Conservation (phyloP, 2,329 filamentous ascomycete species). For the Xylariaceae sp. region DNA sequence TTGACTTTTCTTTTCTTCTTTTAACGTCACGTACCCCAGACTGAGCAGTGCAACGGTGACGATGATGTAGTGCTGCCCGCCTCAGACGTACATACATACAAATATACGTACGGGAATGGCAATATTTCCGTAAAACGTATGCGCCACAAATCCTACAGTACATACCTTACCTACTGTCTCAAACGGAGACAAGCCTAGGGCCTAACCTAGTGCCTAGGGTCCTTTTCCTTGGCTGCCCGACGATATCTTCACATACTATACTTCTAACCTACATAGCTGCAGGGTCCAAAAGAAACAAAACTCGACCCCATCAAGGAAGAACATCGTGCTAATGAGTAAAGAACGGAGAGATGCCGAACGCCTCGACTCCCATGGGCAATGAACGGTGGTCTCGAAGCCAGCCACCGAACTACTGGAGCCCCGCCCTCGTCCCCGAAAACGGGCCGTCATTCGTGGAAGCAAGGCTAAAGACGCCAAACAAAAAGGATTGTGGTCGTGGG, state of each 20-base stretch:
- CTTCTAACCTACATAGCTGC: neutral
- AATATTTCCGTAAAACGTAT: neutral
- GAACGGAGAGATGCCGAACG: too few relatives aligned
- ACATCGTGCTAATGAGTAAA: neutral
- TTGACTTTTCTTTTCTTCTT: neutral
- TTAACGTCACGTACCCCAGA: slow-evolving; percentile 22
- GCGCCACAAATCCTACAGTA: neutral
- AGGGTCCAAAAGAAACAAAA: neutral
- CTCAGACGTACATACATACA: neutral
- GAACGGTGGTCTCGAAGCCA: neutral
- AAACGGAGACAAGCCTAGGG: neutral
- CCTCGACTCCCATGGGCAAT: too few relatives aligned
- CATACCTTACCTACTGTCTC: neutral
- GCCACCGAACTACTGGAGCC: neutral
- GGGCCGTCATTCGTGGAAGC: slow-evolving; percentile 7
- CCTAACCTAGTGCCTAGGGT: too few relatives aligned
- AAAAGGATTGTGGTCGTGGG: slow-evolving; percentile 2
- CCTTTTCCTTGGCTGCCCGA: neutral
- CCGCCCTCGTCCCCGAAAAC: too few relatives aligned
- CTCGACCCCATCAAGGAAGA: neutral
- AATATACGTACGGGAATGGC: neutral
- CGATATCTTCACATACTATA: neutral
- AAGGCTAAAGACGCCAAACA: neutral
- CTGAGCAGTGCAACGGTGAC: slow-evolving; percentile 1
- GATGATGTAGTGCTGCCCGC: neutral